Evolutionary conservation across 768 basidiomycete species (phyloP).

Genomic region (Cyclocybe aegerita): DNA sequence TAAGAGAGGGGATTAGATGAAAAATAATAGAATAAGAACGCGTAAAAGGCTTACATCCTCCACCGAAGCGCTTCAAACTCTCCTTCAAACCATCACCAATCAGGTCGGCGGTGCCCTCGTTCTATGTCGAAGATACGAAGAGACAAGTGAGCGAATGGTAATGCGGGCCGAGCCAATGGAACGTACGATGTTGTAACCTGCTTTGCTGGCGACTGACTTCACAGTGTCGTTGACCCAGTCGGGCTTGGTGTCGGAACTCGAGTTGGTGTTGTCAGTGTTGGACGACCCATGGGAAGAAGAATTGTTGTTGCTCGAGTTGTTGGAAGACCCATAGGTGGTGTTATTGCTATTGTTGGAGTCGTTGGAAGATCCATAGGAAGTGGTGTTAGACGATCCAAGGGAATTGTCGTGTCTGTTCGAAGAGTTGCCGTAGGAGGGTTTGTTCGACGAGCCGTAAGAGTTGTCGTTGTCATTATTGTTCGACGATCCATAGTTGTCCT

Average conservation of each 20-base stretch:
- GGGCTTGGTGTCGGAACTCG: conserved; percentile 5
- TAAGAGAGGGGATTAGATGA: neutral
- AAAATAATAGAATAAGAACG: neutral
- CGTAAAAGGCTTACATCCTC: conserved; percentile 19
- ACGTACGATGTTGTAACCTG: conserved; percentile 46
- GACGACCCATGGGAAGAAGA: conserved; percentile 19
- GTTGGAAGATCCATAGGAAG: conserved; percentile 19
- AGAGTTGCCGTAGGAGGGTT: conserved; percentile 1
- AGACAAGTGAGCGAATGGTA: neutral
- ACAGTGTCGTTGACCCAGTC: conserved; percentile 38
- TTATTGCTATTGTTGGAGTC: conserved; percentile 13
- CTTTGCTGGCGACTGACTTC: conserved; percentile 33
- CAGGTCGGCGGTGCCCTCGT: conserved; percentile 34
- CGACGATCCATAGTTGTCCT: conserved; percentile 15
- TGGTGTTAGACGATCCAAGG: conserved; percentile 19
- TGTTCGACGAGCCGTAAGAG: conserved; percentile 9
- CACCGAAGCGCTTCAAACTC: conserved; percentile 35
- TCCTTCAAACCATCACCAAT: conserved; percentile 36
- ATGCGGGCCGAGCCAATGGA: neutral
- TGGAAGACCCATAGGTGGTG: conserved; percentile 20
- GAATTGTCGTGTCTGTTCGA: conserved; percentile 10
- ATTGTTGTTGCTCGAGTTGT: conserved; percentile 20
- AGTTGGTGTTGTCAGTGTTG: conserved; percentile 15
- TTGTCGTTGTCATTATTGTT: conserved; percentile 13
- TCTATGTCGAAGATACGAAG: conserved; percentile 18